Evolutionary conservation across 441 rosid species (phyloP), one percentile per base, ranked within the genome.

Genomic region (California macrophylla): DNA sequence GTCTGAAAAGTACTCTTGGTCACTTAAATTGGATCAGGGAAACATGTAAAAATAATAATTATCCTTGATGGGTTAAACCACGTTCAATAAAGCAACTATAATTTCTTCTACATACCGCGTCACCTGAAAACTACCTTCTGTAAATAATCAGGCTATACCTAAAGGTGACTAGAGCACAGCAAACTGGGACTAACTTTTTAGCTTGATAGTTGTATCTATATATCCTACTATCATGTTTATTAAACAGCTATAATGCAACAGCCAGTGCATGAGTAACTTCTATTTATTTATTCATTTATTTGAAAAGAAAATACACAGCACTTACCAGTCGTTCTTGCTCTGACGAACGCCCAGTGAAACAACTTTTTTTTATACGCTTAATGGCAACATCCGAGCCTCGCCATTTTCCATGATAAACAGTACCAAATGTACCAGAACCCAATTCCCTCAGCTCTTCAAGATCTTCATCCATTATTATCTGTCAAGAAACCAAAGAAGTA

Each of bases 371-470:
- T 47, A 82, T 88, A 60, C 86, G 75, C 78, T 85, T 85, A 67
- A 85, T 85, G 62, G 89, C 89, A 62, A 83, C 90, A 72, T 82
- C 89, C 3, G 82, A 81, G 64, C 88, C 93, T 74, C 89, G 81
- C 90, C 93, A 86, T 74, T 86, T 88, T 25, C 93, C 90, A 66
- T 88, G 88, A 81, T 88, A 88, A 50, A 86, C 93, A 10, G 93
- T 83, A 15, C 93, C 89, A 71, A 84, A 85, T 38, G 89, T 86
- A 52, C 90, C 93, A 60, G 93, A 88, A 69, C 85, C 87, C 73
- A 86, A 72, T 74, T 86, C 89, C 71, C 70, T 77, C 50, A 81
- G 72, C 75, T 86, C 90, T 78, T 86, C 90, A 47, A 86, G 87
- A 61, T 85, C 90, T 72, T 42, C 66, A 15, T 76, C 78, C 71